Conservation (phyloP, 1,284 basidiomycete species). For the Mycosarcoma maydis region DNA sequence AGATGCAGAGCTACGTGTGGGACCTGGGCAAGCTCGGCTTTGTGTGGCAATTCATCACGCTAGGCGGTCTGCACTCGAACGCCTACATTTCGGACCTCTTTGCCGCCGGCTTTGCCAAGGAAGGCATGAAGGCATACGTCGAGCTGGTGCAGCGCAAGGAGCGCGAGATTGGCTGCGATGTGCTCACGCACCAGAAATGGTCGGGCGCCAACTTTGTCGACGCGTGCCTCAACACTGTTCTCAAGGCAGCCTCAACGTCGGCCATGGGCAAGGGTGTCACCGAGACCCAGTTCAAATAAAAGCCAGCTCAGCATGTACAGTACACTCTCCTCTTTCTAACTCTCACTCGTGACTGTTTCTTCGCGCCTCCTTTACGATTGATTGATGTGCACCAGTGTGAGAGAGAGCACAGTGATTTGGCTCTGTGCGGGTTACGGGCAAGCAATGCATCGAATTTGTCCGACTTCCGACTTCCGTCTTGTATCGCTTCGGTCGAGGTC, state of each 20-base stretch:
- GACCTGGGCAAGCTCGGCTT: slow-evolving; percentile 91
- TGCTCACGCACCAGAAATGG: slow-evolving; percentile 75
- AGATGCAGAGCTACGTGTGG: slow-evolving; percentile 94
- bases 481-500: no score
- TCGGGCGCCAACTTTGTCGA: slow-evolving; percentile 93
- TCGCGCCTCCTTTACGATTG: not conserved
- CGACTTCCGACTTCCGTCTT: no score
- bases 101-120: slow-evolving; percentile 82
- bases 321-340: not conserved
- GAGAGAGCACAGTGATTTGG: no score
- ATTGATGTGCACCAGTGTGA: no score
- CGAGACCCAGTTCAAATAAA: slow-evolving; percentile 79
- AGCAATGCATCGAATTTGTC: no score
- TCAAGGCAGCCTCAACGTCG: slow-evolving; percentile 91
- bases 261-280: slow-evolving; percentile 96
- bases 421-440: no score
- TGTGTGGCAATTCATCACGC: slow-evolving; percentile 98
- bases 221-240: slow-evolving; percentile 89
- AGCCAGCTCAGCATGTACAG: slow-evolving; percentile 9
- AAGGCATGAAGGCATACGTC: slow-evolving; percentile 76
- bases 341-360: not conserved
- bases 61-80: slow-evolving; percentile 95
- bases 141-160: slow-evolving; percentile 71
- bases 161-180: slow-evolving; percentile 69
- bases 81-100: slow-evolving; percentile 96